Conservation (phyloP, 2,329 filamentous ascomycete species). For the Nothophoma quercina region DNA sequence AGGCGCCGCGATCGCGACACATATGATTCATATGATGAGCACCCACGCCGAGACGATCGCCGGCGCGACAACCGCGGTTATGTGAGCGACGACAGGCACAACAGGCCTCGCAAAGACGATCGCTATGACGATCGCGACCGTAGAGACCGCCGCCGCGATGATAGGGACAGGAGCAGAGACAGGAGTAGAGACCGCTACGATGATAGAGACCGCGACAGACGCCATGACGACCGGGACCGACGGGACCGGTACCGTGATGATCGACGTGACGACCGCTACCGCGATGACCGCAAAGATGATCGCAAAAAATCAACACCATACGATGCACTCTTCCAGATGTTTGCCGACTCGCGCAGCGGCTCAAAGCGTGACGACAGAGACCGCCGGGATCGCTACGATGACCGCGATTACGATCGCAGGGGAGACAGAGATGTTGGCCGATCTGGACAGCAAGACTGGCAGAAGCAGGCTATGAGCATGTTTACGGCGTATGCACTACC, state of each 20-base stretch:
- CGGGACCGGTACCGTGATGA: slow-evolving; percentile 17
- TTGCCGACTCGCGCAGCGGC: slow-evolving; percentile 22
- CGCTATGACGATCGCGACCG: slow-evolving; percentile 27
- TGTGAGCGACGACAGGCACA: slow-evolving; percentile 34
- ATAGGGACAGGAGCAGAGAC: slow-evolving; percentile 16
- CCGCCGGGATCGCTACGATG: slow-evolving; percentile 24
- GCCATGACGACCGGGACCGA: slow-evolving; percentile 23
- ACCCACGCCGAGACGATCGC: slow-evolving; percentile 25
- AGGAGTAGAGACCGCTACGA: slow-evolving; percentile 12
- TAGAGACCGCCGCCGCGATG: slow-evolving; percentile 19
- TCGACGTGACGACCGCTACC: slow-evolving; percentile 15
- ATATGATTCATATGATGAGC: slow-evolving; percentile 40
- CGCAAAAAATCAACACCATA: slow-evolving; percentile 16
- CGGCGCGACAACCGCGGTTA: slow-evolving; percentile 35
- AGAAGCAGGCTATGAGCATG: slow-evolving; percentile 41
- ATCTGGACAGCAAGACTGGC: slow-evolving; percentile 35
- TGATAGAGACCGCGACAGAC: slow-evolving; percentile 13
- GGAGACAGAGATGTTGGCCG: slow-evolving; percentile 21
- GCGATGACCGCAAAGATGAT: slow-evolving; percentile 30
- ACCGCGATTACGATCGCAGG: slow-evolving; percentile 27
- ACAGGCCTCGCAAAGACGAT: slow-evolving; percentile 27
- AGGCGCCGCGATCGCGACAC: slow-evolving; percentile 28
- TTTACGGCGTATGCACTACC: slow-evolving; percentile 45
- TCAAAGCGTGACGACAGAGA: slow-evolving; percentile 26
- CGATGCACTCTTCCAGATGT: slow-evolving; percentile 14